These are phyloP conservation scores for Cyclotella baltica DNA, from an alignment of 108 stramenopile genomes.

Conservation along the genomic window DNA sequence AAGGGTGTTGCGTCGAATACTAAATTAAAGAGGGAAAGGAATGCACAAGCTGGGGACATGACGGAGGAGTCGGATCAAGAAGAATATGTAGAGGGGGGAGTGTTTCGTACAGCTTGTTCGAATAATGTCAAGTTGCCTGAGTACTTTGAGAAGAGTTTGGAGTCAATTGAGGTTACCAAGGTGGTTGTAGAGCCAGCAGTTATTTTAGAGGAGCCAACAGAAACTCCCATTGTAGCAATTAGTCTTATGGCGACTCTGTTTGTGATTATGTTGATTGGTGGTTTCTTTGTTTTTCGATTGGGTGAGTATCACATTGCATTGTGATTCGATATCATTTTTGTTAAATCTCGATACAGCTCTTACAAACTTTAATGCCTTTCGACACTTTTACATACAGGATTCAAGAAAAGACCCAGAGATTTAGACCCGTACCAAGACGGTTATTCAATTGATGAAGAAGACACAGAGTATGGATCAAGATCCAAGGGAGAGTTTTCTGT, in stretches of 20 bases:
- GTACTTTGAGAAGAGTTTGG: constrained; percentile 20
- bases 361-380: neutral
- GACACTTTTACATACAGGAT: neutral
- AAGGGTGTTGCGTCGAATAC: constrained; percentile 14
- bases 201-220: neutral
- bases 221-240: constrained; percentile 1
- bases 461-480: neutral
- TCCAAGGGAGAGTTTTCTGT: neutral
- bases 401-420: neutral
- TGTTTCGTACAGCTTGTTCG: constrained; percentile 19
- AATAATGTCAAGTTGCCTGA: constrained; percentile 10
- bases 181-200: neutral
- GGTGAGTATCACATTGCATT: constrained; percentile 8
- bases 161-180: neutral
- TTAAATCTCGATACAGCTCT: too few species aligned
- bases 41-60: neutral
- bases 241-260: constrained; percentile 3
- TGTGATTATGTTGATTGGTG: constrained; percentile 7
- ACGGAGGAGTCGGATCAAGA: neutral
- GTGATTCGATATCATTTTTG: neutral
- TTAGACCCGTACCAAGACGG: neutral
- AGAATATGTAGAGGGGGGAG: neutral
- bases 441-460: neutral
- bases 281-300: constrained; percentile 12
- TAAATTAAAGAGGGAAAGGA: neutral